Evolutionary conservation across 73 alveolate species (phyloP), one percentile per base, ranked within the genome.

Genomic region (Paramecium caudatum): DNA sequence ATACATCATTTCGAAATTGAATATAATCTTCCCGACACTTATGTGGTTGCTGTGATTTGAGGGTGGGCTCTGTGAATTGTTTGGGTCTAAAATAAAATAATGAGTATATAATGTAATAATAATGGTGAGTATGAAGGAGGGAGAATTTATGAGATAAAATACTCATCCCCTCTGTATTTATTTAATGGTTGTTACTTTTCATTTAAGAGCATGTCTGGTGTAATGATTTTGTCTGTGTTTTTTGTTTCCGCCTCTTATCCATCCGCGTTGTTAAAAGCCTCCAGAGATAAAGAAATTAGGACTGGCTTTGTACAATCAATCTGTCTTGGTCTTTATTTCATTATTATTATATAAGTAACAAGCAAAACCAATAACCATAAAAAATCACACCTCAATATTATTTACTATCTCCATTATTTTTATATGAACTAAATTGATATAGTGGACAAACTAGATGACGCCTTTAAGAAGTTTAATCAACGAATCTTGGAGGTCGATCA

Each of bases 261-360:
- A 17, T 65, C 83, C 34, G 47, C 83, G 17, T 65, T 33, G 5
- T 36, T 65, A 49, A 65, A 65, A 32, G 47, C 50, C 17, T 65
- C 83, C 34, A 65, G 49, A 65, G 48, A 25, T 15, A 16, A 16
- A 36, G 50, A 65, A 15, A 33, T 33, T 32, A 65, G 50, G 61
- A 65, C 47, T 65, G 83, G 83, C 34, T 65, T 65, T 33, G 83
- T 33, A 25, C 33, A 30, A 65, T 65, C 83, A n/a, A 65, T 65
- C 83, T 65, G 55, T 32, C 83, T 65, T 33, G 83, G 83, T 33
- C 83, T 30, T 33, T 46, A 30, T 65, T 36, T 65, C 83, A 65
- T 65, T 55, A n/a, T n/a, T n/a, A n/a, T n/a, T n/a, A n/a, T n/a
- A n/a, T n/a, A n/a, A n/a, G n/a, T n/a, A n/a, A n/a, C n/a, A 7